These are phyloP conservation scores for Salix brachista DNA, from an alignment of 345 rosid genomes.

Conservation along the genomic window DNA sequence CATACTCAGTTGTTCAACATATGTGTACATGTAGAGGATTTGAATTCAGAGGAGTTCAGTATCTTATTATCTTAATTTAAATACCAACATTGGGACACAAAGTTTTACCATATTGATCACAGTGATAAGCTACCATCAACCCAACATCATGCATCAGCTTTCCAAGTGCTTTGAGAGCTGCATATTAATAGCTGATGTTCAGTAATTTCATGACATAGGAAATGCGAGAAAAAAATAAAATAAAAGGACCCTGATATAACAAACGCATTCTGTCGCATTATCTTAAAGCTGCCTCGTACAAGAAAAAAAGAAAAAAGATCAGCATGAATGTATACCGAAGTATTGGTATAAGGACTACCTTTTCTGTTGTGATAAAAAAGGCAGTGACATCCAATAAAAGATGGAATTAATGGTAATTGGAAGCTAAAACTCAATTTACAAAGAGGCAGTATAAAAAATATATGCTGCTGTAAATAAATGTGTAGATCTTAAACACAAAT, in stretches of 20 bases:
- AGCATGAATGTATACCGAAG: not conserved
- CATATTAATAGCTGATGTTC: conserved; percentile 13
- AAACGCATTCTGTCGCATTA: not conserved
- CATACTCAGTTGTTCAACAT: not conserved
- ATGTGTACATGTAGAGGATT: not conserved
- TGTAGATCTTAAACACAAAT: too few species aligned
- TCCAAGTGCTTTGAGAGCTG: conserved; percentile 89
- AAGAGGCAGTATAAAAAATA: too few species aligned
- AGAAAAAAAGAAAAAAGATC: not conserved
- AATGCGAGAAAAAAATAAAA: not conserved
- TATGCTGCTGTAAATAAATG: too few species aligned
- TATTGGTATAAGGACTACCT: too few species aligned
- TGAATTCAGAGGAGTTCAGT: conserved; percentile 3
- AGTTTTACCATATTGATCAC: conserved; percentile 73
- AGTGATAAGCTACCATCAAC: conserved; percentile 75
- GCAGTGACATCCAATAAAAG: not conserved
- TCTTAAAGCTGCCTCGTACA: not conserved
- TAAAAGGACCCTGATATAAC: too few species aligned
- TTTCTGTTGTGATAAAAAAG: too few species aligned
- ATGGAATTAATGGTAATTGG: not conserved
- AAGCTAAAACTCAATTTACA: not conserved
- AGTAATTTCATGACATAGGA: conserved; percentile 2
- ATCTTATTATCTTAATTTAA: not conserved
- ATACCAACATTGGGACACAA: conserved; percentile 5
- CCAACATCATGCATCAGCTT: conserved; percentile 81